phyloP scores from a whole-genome alignment of 352 stramenopile genomes.

The Phytophthora tentaculata region DNA sequence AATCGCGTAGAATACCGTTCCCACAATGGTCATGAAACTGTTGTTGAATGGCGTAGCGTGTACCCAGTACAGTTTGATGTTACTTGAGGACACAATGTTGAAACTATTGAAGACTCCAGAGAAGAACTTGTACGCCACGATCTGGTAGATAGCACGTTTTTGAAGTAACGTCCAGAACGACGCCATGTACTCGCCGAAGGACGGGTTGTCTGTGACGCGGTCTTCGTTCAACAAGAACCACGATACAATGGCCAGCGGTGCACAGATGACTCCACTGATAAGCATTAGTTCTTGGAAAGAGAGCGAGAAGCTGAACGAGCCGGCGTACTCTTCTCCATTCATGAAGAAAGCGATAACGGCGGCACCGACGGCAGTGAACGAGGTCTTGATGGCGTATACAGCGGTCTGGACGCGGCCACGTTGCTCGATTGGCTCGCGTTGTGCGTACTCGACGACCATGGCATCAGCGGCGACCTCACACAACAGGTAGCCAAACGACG shows the following conservation, averaged over 20 bases:
- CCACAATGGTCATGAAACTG: slow-evolving; percentile 54
- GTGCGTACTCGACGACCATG: slow-evolving; percentile 62
- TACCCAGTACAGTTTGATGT: slow-evolving; percentile 63
- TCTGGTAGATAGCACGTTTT: slow-evolving; percentile 60
- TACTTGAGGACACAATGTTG: slow-evolving; percentile 53
- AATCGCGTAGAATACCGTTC: slow-evolving; percentile 43
- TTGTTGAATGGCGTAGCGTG: slow-evolving; percentile 64
- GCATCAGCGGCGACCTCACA: slow-evolving; percentile 59
- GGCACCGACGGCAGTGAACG: slow-evolving; percentile 45
- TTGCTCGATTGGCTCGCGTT: slow-evolving; percentile 50
- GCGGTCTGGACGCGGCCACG: slow-evolving; percentile 49
- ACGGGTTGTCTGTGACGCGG: slow-evolving; percentile 20
- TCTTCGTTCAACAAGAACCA: slow-evolving; percentile 47
- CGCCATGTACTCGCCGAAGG: slow-evolving; percentile 38
- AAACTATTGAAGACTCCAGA: slow-evolving; percentile 65
- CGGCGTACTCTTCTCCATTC: slow-evolving; percentile 50
- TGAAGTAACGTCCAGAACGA: slow-evolving; percentile 59
- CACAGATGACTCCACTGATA: slow-evolving; percentile 37
- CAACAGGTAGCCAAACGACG: slow-evolving; percentile 55
- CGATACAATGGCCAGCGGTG: slow-evolving; percentile 36
- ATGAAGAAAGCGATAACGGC: slow-evolving; percentile 48
- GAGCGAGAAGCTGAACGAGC: slow-evolving; percentile 44
- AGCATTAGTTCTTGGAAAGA: slow-evolving; percentile 52
- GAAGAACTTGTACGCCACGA: slow-evolving; percentile 69
- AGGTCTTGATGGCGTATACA: slow-evolving; percentile 50